Evolutionary conservation across 2,329 filamentous ascomycete genomes (phyloP).

Genomic region (Colletotrichum nymphaeae): DNA sequence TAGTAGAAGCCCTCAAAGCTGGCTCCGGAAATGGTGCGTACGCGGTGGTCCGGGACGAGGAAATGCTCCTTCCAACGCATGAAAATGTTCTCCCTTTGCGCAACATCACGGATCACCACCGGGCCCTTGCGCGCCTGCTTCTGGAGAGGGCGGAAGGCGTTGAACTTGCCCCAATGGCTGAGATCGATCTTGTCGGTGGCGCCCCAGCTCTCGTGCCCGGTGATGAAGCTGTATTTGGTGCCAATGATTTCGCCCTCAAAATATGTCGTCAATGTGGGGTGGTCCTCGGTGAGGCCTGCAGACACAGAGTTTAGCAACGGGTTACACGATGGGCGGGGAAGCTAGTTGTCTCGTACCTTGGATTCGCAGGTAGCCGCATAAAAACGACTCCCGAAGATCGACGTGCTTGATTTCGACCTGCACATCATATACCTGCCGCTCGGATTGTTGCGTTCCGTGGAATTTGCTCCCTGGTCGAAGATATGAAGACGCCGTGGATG

Average conservation of each 20-base stretch:
- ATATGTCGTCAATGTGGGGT: conserved; percentile 97
- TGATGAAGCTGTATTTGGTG: conserved; percentile 92
- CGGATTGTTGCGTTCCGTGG: conserved; percentile 90
- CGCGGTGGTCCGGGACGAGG: conserved; percentile 92
- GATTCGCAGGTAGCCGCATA: conserved; percentile 95
- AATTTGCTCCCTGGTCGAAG: conserved; percentile 90
- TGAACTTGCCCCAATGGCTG: conserved; percentile 92
- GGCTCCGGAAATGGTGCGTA: conserved; percentile 89
- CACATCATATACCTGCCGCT: conserved; percentile 92
- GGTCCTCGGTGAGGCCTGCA: conserved; percentile 90
- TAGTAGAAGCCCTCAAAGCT: conserved; percentile 99
- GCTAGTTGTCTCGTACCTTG: conserved; percentile 72
- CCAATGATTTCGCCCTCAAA: conserved; percentile 99
- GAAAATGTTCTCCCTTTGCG: conserved; percentile 89
- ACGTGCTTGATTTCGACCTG: conserved; percentile 98
- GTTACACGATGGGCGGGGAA: conserved; percentile 32
- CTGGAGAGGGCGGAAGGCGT: conserved; percentile 81
- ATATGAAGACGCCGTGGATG: conserved; percentile 86
- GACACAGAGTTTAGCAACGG: conserved; percentile 14
- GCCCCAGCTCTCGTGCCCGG: conserved; percentile 90
- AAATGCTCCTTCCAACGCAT: conserved; percentile 99
- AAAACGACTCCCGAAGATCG: conserved; percentile 91
- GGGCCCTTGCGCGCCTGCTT: conserved; percentile 69
- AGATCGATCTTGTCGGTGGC: conserved; percentile 92
- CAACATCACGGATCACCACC: conserved; percentile 73